Conservation (phyloP, 2,329 filamentous ascomycete genomes). For the Venturia aucupariae region DNA sequence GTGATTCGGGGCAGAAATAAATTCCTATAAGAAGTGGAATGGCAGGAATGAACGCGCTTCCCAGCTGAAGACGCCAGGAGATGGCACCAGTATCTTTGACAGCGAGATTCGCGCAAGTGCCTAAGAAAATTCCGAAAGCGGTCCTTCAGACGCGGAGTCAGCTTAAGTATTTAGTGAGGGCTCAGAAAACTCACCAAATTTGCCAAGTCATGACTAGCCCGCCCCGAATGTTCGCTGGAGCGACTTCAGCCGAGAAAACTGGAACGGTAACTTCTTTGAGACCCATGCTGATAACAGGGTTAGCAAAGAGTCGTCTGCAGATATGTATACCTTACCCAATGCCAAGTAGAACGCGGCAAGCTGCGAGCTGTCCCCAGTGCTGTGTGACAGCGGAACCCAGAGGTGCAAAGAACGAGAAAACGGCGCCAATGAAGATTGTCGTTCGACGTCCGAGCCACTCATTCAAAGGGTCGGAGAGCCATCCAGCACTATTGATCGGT, state of each 20-base stretch:
- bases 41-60: conserved; percentile 31
- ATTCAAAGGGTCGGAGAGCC: conserved; percentile 24
- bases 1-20: conserved; percentile 34
- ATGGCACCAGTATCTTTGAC: conserved; percentile 27
- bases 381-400: conserved; percentile 29
- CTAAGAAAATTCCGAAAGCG: conserved; percentile 38
- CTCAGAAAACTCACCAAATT: not conserved
- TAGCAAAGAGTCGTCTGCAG: not conserved
- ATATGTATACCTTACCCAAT: conserved; percentile 23
- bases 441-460: conserved; percentile 24
- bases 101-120: conserved; percentile 31
- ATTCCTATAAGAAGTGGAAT: conserved; percentile 30
- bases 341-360: conserved; percentile 27
- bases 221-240: conserved; percentile 31
- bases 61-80: conserved; percentile 32
- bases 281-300: conserved; percentile 32
- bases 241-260: conserved; percentile 31
- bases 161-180: not conserved
- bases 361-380: conserved; percentile 31
- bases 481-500: conserved; percentile 16
- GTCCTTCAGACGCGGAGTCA: conserved; percentile 18
- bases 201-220: conserved; percentile 40
- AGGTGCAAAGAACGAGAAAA: conserved; percentile 26
- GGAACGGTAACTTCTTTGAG: conserved; percentile 37
- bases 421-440: conserved; percentile 22